Evolutionary conservation across 768 basidiomycete genomes (phyloP).

Genomic region (Hirschioporus abietinus): DNA sequence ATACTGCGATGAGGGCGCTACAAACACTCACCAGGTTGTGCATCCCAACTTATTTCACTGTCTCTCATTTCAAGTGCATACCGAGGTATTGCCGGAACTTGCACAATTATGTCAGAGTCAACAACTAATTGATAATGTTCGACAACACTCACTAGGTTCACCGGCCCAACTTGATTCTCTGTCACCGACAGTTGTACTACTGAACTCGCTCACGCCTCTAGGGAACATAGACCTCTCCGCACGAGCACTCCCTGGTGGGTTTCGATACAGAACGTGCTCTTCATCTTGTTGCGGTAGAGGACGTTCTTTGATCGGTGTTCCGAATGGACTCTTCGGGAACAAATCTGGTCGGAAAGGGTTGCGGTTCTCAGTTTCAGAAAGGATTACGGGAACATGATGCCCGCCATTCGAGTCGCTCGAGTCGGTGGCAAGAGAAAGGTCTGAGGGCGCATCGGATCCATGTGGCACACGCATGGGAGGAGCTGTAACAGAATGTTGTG

Average conservation of each 20-base stretch:
- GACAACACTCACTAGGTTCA: constrained; percentile 51
- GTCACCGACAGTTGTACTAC: constrained; percentile 27
- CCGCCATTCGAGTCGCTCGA: constrained; percentile 31
- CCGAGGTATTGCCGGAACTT: neutral
- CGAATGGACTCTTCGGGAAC: constrained; percentile 68
- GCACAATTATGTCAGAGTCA: neutral
- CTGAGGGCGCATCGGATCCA: constrained; percentile 47
- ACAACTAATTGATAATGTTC: neutral
- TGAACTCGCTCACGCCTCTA: constrained; percentile 1
- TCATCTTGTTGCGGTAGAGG: constrained; percentile 60
- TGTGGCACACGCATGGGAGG: constrained; percentile 36
- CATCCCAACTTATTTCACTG: constrained; percentile 2
- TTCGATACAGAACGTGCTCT: constrained; percentile 58
- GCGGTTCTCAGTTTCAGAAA: constrained; percentile 31
- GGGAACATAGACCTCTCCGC: neutral
- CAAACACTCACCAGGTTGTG: constrained; percentile 1
- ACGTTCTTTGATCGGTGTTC: constrained; percentile 63
- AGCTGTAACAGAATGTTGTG: constrained; percentile 13
- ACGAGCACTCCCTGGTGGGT: constrained; percentile 28
- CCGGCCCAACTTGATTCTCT: constrained; percentile 76
- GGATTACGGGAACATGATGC: constrained; percentile 40
- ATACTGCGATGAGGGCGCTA: neutral
- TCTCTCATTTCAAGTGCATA: constrained; percentile 4
- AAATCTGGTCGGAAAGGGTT: constrained; percentile 51
- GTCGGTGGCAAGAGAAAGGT: constrained; percentile 38